Evolutionary conservation across 768 basidiomycete genomes (phyloP), one percentile per base, ranked within the genome.

Genomic region (Omphalotus guepiniiformis): DNA sequence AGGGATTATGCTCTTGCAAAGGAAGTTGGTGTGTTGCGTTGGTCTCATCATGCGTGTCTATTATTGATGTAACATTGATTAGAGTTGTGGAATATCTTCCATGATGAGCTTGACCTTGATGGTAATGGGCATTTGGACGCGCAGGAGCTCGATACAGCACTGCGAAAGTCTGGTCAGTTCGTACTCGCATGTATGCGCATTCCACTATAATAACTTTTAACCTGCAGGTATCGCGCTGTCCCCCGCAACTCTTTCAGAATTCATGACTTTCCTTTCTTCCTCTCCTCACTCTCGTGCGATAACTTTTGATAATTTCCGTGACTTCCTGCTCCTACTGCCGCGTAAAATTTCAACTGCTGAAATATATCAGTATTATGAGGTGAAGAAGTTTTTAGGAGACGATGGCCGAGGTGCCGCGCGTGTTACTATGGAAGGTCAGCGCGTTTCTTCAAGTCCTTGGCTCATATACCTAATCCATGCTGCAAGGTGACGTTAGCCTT

Each of bases 1-100:
- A 76, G 76, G 61, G 66, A 76, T 50, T 93, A 90, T 60, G 86
- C 85, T 37, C 78, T 85, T 53, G 75, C 74, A 47, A 93, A 93
- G 67, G 91, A 93, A 77, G 76, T 71, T 45, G 91, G 90, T 85
- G 60, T 58, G 79, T 75, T 47, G 49, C 12, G 26, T 49, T 23
- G 39, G 49, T 47, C 42, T 51, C 50, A 42, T 52, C 36, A 52
- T 41, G 18, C 50, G 27, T 42, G 41, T 50, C 23, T 37, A 21
- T 18, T 28, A 28, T 21, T 30, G 27, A 38, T 29, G 30, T 32
- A 15, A 30, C 4, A 8, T 27, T 39, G n/a, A 46, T 37, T 48
- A 91, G 93, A 95, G 65, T 73, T 96, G 18, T 96, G 94, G 94
- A 73, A 79, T 42, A 83, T 93, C 47, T 96, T 96, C 65, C 89